A percentile compares a stretch with the other conserved stretches of the same genome.
phyloP scores from a whole-genome alignment of 2,329 filamentous ascomycete genomes.

The Ustulina deusta region DNA sequence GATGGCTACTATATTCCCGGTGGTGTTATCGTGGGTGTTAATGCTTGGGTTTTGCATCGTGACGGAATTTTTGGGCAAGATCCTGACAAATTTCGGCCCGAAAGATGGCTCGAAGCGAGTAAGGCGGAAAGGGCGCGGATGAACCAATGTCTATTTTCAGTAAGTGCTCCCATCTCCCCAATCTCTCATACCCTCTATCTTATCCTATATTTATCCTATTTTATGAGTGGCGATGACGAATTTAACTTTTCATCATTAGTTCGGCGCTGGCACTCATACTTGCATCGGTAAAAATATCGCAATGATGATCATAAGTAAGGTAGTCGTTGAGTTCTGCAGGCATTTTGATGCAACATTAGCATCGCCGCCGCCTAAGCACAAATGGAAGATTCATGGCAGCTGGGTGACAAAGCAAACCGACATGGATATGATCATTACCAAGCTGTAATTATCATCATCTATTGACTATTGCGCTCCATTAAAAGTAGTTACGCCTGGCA shows the following conservation, averaged over 20 bases:
- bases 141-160: neutral
- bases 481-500: too few species aligned
- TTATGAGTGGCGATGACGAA: neutral
- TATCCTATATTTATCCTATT: too few species aligned
- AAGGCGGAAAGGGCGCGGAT: neutral
- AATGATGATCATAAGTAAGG: slow-evolving; percentile 19
- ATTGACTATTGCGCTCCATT: too few species aligned
- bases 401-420: slow-evolving; percentile 23
- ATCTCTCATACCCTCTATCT: too few species aligned
- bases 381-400: slow-evolving; percentile 17
- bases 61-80: slow-evolving; percentile 19
- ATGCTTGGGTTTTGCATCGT: slow-evolving; percentile 19
- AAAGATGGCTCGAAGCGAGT: slow-evolving; percentile 13
- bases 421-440: slow-evolving; percentile 20
- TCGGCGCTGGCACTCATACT: slow-evolving; percentile 23
- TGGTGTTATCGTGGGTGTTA: slow-evolving; percentile 20
- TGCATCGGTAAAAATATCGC: slow-evolving; percentile 26
- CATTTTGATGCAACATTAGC: slow-evolving; percentile 1
- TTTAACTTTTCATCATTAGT: neutral
- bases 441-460: too few species aligned
- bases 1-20: slow-evolving; percentile 17
- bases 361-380: slow-evolving; percentile 10
- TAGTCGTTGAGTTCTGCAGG: slow-evolving; percentile 14
- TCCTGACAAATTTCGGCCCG: slow-evolving; percentile 8
- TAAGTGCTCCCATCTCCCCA: neutral